A percentile compares a stretch with the other conserved stretches of the same genome.
These are phyloP conservation scores for Pseudonitzschia delicatissima DNA, from an alignment of 108 stramenopile genomes.

Conservation along the genomic window DNA sequence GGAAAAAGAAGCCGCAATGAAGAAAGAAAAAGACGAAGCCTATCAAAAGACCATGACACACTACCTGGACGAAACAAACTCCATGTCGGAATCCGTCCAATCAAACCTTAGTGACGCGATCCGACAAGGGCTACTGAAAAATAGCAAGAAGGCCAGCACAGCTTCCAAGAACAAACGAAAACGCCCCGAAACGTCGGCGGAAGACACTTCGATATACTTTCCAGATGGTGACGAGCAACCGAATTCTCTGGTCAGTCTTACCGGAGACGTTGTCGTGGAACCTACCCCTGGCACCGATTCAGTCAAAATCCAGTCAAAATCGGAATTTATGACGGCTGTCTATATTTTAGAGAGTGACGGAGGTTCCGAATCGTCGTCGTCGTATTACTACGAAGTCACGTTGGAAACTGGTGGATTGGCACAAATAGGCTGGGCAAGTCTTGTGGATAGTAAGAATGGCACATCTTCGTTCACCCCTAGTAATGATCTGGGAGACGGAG, in stretches of 20 bases:
- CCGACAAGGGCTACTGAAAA: constrained; percentile 42
- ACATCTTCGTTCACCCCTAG: constrained; percentile 53
- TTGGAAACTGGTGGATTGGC: constrained; percentile 69
- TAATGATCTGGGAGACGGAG: constrained; percentile 79
- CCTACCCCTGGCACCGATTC: constrained; percentile 17
- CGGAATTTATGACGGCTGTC: constrained; percentile 78
- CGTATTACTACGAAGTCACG: constrained; percentile 66
- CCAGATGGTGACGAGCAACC: constrained; percentile 27
- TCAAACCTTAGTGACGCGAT: constrained; percentile 47
- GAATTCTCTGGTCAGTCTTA: constrained; percentile 58
- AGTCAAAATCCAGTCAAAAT: constrained; percentile 69
- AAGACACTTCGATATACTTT: background rate
- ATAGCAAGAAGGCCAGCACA: background rate
- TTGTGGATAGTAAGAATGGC: constrained; percentile 14
- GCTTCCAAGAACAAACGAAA: constrained; percentile 26
- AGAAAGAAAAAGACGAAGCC: constrained; percentile 45
- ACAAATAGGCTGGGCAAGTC: constrained; percentile 79
- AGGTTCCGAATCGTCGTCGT: background rate
- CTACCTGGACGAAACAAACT: constrained; percentile 53
- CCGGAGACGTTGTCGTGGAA: constrained; percentile 62
- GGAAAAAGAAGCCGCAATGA: constrained; percentile 26
- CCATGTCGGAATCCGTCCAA: constrained; percentile 30
- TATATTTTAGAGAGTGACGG: constrained; percentile 36
- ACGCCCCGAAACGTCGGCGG: background rate
- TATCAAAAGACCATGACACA: constrained; percentile 49